Conservation (phyloP, 2,329 filamentous ascomycete species). For the Colletotrichum lupini region DNA sequence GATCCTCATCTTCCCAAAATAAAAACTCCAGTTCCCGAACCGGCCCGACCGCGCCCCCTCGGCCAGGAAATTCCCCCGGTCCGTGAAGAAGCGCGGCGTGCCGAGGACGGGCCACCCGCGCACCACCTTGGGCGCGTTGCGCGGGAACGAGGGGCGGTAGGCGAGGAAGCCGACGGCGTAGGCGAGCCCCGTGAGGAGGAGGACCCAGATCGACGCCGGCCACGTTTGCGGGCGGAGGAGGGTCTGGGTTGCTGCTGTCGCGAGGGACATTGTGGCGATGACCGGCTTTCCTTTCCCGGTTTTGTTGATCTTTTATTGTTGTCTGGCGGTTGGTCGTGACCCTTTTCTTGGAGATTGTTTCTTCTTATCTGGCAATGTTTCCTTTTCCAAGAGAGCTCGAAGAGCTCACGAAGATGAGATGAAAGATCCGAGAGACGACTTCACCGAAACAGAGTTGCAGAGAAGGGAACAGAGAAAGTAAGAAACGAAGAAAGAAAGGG, state of each 20-base stretch:
- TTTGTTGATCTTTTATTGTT: background rate
- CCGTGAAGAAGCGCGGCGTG: conserved; percentile 56
- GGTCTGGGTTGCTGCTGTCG: background rate
- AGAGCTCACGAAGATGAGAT: background rate
- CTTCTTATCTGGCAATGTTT: background rate
- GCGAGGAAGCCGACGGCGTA: conserved; percentile 29
- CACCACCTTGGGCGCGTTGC: conserved; percentile 40
- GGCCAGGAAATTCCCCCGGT: conserved; percentile 55
- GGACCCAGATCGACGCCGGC: conserved; percentile 36
- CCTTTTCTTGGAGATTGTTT: background rate
- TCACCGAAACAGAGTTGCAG: background rate
- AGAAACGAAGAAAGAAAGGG: background rate
- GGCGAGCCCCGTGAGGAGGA: conserved; percentile 31
- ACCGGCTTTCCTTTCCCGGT: background rate
- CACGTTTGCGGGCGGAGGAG: conserved; percentile 34
- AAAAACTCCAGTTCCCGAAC: conserved; percentile 60
- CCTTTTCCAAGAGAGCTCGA: background rate
- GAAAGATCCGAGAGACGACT: background rate
- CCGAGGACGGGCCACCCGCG: conserved; percentile 54
- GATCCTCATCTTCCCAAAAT: conserved; percentile 56
- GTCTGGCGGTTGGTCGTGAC: background rate
- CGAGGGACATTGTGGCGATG: background rate
- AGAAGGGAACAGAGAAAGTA: no score
- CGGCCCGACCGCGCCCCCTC: conserved; percentile 43
- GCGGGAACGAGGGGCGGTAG: conserved; percentile 38